Base-by-base conservation (phyloP, 257 asterid genomes). In the Prunella vulgaris region DNA sequence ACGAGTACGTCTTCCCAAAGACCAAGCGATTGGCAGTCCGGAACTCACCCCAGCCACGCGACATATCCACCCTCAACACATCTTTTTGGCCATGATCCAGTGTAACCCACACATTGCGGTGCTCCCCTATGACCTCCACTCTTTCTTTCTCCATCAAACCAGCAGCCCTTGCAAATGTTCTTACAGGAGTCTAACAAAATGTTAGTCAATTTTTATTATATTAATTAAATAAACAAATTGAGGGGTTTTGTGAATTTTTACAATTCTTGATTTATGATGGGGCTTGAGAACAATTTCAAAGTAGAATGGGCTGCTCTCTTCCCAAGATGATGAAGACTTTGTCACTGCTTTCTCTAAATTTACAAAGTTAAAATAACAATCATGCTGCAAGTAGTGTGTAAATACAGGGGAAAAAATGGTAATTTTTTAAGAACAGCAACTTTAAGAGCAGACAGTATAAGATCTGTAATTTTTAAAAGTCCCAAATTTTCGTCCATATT, bases 81-180 rank as follows among this genome's bases (percentile, higher is more conserved):
- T 51, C 58, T 1, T 4, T 51, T 61, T 1, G 0, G 8, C 7
- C 4, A 17, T 7, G 21, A 0, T 27, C 10, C 27, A 84, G 59
- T 5, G 10, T 20, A 7, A 74, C 83, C 10, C 17, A 37, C 72
- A 58, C 1, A 5, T 9, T 35, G 1, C 4, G 17, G n/a, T 33
- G 33, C 18, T 71, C 59, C 0, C n/a, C 35, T 15, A 13, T 32
- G 42, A 60, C 62, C 71, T 30, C 54, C 64, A 83, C 8, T 61
- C 5, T 58, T 17, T 10, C 49, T 14, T 60, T 49, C 14, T 8
- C 44, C 13, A 7, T 24, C 9, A 81, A 6, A 24, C 72, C 68
- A 10, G 75, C 22, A 2, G 25, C 46, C 77, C 20, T 3, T 14
- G 1, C 40, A 65, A 44, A 44, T 44, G 20, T 0, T 5, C 37